These are phyloP conservation scores for Corymbia maculata DNA, from an alignment of 345 rosid genomes.

Conservation along the genomic window DNA sequence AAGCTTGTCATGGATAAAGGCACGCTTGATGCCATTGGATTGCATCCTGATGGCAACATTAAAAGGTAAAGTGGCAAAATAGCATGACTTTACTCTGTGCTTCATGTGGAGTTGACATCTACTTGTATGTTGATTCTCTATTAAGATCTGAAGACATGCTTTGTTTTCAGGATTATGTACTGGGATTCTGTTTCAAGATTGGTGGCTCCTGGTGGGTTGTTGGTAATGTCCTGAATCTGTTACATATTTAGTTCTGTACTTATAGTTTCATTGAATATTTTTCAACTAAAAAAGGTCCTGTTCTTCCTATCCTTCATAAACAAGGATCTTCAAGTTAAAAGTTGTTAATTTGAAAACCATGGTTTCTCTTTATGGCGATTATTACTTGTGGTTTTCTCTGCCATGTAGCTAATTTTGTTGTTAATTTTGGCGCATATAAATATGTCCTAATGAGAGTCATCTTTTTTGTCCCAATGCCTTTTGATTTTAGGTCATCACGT, in stretches of 20 bases:
- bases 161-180: conserved; percentile 60
- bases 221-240: conserved; percentile 30
- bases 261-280: neutral
- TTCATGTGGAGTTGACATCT: neutral
- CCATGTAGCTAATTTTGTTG: neutral
- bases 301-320: neutral
- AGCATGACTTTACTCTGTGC: neutral
- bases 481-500: conserved; percentile 60
- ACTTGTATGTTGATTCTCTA: neutral
- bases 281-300: neutral
- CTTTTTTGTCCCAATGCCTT: neutral
- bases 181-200: conserved; percentile 91
- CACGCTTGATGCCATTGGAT: conserved; percentile 92
- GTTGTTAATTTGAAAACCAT: neutral
- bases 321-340: neutral
- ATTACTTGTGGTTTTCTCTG: neutral
- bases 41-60: conserved; percentile 88
- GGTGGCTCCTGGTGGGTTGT: conserved; percentile 71
- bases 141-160: neutral
- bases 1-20: conserved; percentile 94
- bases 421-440: neutral
- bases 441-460: neutral
- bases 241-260: neutral
- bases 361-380: neutral
- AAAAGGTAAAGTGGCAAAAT: conserved; percentile 50